Evolutionary conservation across 176 grass and related monocot species (phyloP).

Genomic region (Pontederia crassipes): DNA sequence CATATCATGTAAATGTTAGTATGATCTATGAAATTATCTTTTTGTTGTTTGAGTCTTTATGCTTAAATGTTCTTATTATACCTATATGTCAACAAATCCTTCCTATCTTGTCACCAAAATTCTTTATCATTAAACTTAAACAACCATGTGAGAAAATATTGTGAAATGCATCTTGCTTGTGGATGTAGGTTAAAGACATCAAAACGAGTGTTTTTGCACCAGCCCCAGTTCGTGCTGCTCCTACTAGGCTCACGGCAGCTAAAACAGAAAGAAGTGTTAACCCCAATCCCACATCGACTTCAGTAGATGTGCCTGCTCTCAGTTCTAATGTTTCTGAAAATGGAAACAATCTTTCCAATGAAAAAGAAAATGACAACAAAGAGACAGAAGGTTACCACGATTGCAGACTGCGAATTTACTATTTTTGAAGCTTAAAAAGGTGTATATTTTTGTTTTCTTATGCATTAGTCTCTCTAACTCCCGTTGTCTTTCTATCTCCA

Average conservation of each 20-base stretch:
- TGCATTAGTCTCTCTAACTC: not conserved
- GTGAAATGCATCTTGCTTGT: conserved; percentile 20
- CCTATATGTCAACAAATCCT: too few relatives aligned
- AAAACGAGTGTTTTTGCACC: conserved; percentile 31
- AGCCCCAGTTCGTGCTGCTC: conserved; percentile 11
- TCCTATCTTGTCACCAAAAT: too few relatives aligned
- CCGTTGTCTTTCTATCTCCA: conserved; percentile 22
- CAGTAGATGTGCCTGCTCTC: conserved; percentile 44
- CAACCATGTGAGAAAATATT: too few relatives aligned
- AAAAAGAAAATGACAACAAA: conserved; percentile 34
- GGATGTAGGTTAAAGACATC: conserved; percentile 86
- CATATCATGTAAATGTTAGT: too few relatives aligned
- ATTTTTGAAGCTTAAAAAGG: not conserved
- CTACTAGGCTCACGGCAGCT: conserved; percentile 32
- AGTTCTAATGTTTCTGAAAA: conserved; percentile 41
- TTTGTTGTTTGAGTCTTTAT: too few relatives aligned
- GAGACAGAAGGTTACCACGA: conserved; percentile 60
- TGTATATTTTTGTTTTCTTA: not conserved
- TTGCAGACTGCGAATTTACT: not conserved
- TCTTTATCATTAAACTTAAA: too few relatives aligned
- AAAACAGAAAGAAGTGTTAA: conserved; percentile 44
- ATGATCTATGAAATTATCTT: too few relatives aligned
- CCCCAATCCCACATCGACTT: conserved; percentile 21
- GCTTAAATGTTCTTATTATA: too few relatives aligned
- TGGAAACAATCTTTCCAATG: too few relatives aligned